Conservation (phyloP, 169 alveolate genomes). For the Plasmodium gaboni region DNA sequence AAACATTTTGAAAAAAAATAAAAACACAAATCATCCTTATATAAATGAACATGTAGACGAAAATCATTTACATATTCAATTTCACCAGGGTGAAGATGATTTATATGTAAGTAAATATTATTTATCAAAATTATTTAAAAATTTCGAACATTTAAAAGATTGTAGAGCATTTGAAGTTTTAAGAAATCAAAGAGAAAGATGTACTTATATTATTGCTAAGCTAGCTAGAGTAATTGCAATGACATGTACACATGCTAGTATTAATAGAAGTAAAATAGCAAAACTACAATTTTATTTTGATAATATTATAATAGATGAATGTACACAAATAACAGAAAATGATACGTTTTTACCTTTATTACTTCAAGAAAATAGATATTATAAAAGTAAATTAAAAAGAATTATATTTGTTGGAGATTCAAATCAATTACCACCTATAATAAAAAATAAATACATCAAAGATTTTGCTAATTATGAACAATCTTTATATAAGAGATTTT, state of each 20-base stretch:
- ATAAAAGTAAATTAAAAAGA: constrained; percentile 87
- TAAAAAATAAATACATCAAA: constrained; percentile 88
- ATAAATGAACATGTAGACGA: background rate
- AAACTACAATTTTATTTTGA: constrained; percentile 85
- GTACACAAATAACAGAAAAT: constrained; percentile 92
- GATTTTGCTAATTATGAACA: constrained; percentile 89
- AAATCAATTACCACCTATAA: constrained; percentile 95
- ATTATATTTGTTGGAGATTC: constrained; percentile 94
- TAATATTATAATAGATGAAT: constrained; percentile 91
- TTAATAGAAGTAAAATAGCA: constrained; percentile 89
- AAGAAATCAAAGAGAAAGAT: constrained; percentile 93
- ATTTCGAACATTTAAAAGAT: constrained; percentile 85
- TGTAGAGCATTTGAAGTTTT: constrained; percentile 94
- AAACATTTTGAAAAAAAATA: background rate
- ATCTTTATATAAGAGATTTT: constrained; percentile 88
- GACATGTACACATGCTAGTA: constrained; percentile 97
- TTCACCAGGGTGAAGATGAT: constrained; percentile 19
- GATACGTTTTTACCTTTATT: constrained; percentile 94
- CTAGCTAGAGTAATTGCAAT: constrained; percentile 94
- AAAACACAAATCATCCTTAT: constrained; percentile 8
- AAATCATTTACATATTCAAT: constrained; percentile 4
- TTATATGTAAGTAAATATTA: constrained; percentile 36
- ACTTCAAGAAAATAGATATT: constrained; percentile 84
- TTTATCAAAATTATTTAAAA: constrained; percentile 70
- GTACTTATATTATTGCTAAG: constrained; percentile 91